A percentile compares a stretch with the other conserved stretches of the same genome.
These are phyloP conservation scores for Turnera subulata DNA, from an alignment of 345 rosid species.

Conservation along the genomic window DNA sequence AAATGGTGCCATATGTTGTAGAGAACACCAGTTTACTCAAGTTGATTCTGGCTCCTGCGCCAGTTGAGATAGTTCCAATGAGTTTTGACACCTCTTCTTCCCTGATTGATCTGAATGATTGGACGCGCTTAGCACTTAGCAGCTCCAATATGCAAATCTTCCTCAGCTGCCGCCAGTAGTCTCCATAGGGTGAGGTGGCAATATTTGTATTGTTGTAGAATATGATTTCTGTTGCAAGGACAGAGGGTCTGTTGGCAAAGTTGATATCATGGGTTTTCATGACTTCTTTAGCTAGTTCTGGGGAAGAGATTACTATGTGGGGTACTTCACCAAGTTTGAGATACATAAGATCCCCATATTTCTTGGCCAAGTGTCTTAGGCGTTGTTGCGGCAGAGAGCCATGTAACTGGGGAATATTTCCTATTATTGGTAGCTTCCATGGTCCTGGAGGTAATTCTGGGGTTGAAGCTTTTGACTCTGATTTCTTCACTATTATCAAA, in stretches of 20 bases:
- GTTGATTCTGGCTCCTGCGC: conserved; percentile 4
- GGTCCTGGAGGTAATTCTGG: conserved; percentile 3
- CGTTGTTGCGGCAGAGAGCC: conserved; percentile 5
- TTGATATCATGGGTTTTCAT: conserved; percentile 12
- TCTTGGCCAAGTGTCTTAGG: conserved; percentile 6
- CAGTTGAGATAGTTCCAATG: conserved; percentile 1
- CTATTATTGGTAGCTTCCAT: conserved; percentile 1
- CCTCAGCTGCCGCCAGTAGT: conserved; percentile 4
- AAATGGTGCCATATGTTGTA: background rate
- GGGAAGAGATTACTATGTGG: conserved; percentile 4
- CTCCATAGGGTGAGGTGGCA: conserved; percentile 7
- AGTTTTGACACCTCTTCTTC: conserved; percentile 16
- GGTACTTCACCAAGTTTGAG: conserved; percentile 8
- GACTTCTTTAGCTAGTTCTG: conserved; percentile 14
- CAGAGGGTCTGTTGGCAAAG: conserved; percentile 5
- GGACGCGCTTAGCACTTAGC: background rate
- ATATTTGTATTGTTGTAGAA: conserved; percentile 9
- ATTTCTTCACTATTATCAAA: too few relatives aligned
- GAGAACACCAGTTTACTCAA: background rate
- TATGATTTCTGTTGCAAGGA: background rate
- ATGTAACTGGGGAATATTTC: background rate
- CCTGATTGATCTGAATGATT: conserved; percentile 3
- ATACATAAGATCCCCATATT: conserved; percentile 13
- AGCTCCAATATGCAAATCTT: conserved; percentile 3
- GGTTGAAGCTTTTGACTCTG: too few relatives aligned